Percentiles rank a stretch among this genome's conserved stretches.
phyloP scores from a whole-genome alignment of 2,329 filamentous ascomycete species.

The Alternaria dauci region DNA sequence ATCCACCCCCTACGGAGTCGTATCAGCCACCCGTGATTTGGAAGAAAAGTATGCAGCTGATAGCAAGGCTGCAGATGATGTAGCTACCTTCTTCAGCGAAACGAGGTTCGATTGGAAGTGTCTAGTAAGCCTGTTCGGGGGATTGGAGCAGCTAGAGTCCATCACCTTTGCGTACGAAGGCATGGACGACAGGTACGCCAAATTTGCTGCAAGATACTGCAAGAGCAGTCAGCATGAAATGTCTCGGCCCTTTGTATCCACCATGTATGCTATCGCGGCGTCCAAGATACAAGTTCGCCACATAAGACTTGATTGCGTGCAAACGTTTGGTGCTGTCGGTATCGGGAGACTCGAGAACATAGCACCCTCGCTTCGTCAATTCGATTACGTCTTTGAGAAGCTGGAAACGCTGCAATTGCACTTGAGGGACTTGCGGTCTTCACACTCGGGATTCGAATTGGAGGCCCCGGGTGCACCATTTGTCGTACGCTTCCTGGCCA shows the following conservation, averaged over 20 bases:
- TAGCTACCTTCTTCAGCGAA: constrained; percentile 36
- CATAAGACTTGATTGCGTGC: constrained; percentile 13
- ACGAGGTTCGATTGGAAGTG: constrained; percentile 35
- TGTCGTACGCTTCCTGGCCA: constrained; percentile 39
- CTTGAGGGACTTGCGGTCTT: constrained; percentile 41
- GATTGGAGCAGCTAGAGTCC: constrained; percentile 11
- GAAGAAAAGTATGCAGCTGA: constrained; percentile 9
- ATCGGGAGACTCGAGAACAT: constrained; percentile 33
- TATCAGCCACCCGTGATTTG: constrained; percentile 1
- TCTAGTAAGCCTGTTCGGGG: constrained; percentile 27
- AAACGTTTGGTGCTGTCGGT: constrained; percentile 27
- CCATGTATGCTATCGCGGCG: constrained; percentile 30
- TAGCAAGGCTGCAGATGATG: constrained; percentile 17
- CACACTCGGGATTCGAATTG: constrained; percentile 35
- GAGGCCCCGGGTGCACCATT: constrained; percentile 30
- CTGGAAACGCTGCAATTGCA: constrained; percentile 30
- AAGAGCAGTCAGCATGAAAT: constrained; percentile 38
- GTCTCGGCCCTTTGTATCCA: constrained; percentile 38
- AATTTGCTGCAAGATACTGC: constrained; percentile 31
- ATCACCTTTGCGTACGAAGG: constrained; percentile 24
- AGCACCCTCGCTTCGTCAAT: constrained; percentile 19
- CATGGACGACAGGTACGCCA: constrained; percentile 23
- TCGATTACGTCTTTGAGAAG: constrained; percentile 25
- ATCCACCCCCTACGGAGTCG: background rate
- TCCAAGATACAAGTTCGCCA: constrained; percentile 17